These are phyloP conservation scores for Fusarium longipes DNA, from an alignment of 2,329 filamentous ascomycete species.

Conservation along the genomic window DNA sequence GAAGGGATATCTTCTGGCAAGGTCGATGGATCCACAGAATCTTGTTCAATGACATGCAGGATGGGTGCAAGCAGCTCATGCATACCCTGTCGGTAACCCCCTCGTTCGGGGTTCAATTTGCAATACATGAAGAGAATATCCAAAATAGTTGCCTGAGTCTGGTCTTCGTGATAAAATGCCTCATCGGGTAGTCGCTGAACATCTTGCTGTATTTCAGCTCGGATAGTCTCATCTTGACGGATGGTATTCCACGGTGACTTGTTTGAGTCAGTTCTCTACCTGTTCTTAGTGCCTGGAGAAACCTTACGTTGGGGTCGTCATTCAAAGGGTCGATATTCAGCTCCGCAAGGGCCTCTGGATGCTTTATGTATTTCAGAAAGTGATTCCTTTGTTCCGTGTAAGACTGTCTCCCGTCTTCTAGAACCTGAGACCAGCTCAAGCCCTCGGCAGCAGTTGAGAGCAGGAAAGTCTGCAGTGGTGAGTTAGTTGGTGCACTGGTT, in stretches of 20 bases:
- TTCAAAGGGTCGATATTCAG: conserved; percentile 84
- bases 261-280: conserved; percentile 17
- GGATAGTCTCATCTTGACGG: conserved; percentile 83
- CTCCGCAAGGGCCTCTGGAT: conserved; percentile 80
- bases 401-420: conserved; percentile 76
- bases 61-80: conserved; percentile 94
- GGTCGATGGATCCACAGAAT: conserved; percentile 72
- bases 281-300: neutral
- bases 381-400: conserved; percentile 79
- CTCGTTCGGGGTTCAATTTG: conserved; percentile 86
- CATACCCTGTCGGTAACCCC: conserved; percentile 98
- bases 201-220: conserved; percentile 92
- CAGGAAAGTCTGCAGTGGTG: conserved; percentile 73
- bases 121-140: conserved; percentile 95
- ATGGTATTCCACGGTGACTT: conserved; percentile 93
- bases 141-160: conserved; percentile 82
- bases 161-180: conserved; percentile 83
- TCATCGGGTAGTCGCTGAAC: conserved; percentile 94
- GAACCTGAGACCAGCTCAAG: conserved; percentile 73
- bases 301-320: conserved; percentile 73
- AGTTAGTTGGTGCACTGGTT: conserved; percentile 3
- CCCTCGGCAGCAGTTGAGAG: conserved; percentile 76
- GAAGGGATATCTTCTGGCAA: conserved; percentile 50
- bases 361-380: conserved; percentile 83
- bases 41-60: conserved; percentile 83